phyloP scores from a whole-genome alignment of 2,329 filamentous ascomycete genomes.

The Alternaria brassicicola region DNA sequence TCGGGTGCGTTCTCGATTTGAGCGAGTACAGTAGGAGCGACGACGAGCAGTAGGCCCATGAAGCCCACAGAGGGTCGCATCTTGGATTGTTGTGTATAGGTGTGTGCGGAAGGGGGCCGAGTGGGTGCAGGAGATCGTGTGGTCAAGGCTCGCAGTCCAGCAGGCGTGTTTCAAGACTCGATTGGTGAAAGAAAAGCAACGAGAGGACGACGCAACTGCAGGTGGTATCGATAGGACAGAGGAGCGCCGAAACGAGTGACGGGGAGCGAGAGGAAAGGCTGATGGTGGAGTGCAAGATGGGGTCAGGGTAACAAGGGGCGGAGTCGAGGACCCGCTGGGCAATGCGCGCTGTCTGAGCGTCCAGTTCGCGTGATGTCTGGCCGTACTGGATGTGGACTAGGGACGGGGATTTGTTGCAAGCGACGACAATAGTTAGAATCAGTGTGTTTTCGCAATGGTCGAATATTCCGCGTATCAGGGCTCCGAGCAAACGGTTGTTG shows the following conservation, averaged over 20 bases:
- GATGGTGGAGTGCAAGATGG: conserved; percentile 29
- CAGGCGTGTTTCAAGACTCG: conserved; percentile 4
- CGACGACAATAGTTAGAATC: neutral
- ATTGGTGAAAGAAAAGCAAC: conserved; percentile 18
- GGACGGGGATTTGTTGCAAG: conserved; percentile 25
- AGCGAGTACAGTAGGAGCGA: conserved; percentile 41
- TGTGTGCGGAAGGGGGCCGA: conserved; percentile 2
- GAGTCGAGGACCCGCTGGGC: conserved; percentile 30
- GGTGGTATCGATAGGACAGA: conserved; percentile 23
- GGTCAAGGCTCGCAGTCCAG: conserved; percentile 20
- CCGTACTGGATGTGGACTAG: conserved; percentile 18
- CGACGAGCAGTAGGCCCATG: conserved; percentile 38
- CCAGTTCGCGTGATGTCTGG: conserved; percentile 18
- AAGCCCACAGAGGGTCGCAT: conserved; percentile 44
- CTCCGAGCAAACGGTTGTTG: neutral
- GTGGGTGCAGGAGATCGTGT: conserved; percentile 30
- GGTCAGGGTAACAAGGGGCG: conserved; percentile 26
- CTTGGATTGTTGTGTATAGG: conserved; percentile 19
- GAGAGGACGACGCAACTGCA: conserved; percentile 9
- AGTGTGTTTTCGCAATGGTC: neutral
- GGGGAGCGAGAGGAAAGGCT: conserved; percentile 33
- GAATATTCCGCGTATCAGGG: neutral
- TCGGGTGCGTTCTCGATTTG: conserved; percentile 40
- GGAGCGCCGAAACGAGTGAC: conserved; percentile 42
- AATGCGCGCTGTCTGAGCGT: conserved; percentile 19